These are phyloP conservation scores for Solidago caesia DNA, from an alignment of 129 eudicot genomes.

Conservation along the genomic window DNA sequence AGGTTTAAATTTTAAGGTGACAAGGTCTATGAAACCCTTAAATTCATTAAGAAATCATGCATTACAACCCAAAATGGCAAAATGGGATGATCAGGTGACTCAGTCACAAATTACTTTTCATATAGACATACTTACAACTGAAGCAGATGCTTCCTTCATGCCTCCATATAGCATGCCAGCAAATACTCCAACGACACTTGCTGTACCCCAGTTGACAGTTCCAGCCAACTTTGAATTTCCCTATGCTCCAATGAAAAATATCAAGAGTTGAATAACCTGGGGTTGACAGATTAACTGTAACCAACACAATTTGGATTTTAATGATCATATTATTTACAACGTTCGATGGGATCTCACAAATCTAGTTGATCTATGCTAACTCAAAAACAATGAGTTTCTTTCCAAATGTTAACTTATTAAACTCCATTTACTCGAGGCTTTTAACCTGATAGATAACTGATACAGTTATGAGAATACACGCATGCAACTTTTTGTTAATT, in stretches of 20 bases:
- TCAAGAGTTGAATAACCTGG: background rate
- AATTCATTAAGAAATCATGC: background rate
- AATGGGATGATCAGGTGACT: no score
- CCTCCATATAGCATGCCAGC: slow-evolving; percentile 98
- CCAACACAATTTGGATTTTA: background rate
- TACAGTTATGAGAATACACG: no score
- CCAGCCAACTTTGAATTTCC: slow-evolving; percentile 58
- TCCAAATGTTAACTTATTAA: no score
- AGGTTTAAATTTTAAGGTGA: no score
- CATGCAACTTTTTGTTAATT: no score
- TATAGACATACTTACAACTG: slow-evolving; percentile 65
- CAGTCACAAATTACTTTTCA: background rate
- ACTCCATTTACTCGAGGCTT: no score
- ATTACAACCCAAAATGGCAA: background rate
- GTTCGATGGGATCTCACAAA: background rate
- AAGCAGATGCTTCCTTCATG: slow-evolving; percentile 94
- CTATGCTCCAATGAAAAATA: slow-evolving; percentile 31
- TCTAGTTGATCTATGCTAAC: background rate
- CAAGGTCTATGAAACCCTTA: no score
- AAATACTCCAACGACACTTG: slow-evolving; percentile 83
- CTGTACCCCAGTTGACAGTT: slow-evolving; percentile 92
- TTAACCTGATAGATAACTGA: no score
- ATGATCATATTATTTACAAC: background rate
- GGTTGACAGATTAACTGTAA: background rate
- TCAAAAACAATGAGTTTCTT: background rate